Evolutionary conservation across 495 filamentous ascomycete species (phyloP).

Genomic region (Hypoxylon lenormandii): DNA sequence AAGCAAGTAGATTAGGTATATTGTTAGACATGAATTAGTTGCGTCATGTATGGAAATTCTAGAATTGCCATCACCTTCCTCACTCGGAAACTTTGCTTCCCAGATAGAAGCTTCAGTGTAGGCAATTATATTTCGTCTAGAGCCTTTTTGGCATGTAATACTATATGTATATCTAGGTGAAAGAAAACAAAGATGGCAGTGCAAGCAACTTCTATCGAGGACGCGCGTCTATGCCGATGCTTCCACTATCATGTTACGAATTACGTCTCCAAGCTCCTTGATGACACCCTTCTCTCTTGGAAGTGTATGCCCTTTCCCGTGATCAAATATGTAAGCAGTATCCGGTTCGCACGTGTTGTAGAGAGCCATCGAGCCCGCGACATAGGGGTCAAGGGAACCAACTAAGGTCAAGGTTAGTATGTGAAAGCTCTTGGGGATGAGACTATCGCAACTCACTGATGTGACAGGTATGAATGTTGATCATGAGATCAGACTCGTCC

Average conservation of each 20-base stretch:
- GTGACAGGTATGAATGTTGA: constrained; percentile 69
- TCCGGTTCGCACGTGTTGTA: constrained; percentile 71
- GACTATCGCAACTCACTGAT: constrained; percentile 57
- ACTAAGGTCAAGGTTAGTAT: constrained; percentile 51
- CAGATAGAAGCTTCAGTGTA: neutral
- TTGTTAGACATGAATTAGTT: constrained; percentile 7
- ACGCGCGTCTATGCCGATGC: constrained; percentile 40
- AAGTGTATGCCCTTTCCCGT: constrained; percentile 68
- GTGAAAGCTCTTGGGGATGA: constrained; percentile 1
- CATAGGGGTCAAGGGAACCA: constrained; percentile 68
- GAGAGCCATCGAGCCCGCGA: constrained; percentile 67
- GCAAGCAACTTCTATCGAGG: constrained; percentile 34
- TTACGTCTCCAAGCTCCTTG: constrained; percentile 63
- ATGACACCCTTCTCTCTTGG: constrained; percentile 64
- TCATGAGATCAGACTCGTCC: constrained; percentile 65
- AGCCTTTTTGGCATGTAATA: constrained; percentile 10
- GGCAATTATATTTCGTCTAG: constrained; percentile 26
- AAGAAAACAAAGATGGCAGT: constrained; percentile 9
- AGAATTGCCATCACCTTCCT: constrained; percentile 14
- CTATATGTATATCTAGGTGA: constrained; percentile 20
- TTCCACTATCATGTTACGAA: constrained; percentile 55
- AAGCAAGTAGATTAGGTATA: constrained; percentile 1
- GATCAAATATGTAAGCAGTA: constrained; percentile 68
- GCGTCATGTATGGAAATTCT: constrained; percentile 40
- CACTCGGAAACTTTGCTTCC: neutral